These are phyloP conservation scores for Sextonia rubra DNA, from an alignment of 164 flowering plant genomes.

Conservation along the genomic window DNA sequence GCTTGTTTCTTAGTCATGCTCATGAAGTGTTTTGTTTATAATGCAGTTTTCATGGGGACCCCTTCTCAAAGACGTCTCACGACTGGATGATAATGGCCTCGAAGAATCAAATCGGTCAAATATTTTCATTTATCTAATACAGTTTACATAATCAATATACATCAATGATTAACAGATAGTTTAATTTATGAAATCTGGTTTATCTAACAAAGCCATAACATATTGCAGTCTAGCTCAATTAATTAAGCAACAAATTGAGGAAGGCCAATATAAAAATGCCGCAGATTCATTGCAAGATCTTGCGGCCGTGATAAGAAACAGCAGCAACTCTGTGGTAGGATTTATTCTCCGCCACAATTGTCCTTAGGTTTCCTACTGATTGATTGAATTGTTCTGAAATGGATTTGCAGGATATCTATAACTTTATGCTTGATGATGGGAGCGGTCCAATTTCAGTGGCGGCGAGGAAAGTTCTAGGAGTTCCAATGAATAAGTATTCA, in stretches of 20 bases:
- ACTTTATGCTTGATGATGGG: conserved; percentile 56
- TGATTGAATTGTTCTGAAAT: not conserved
- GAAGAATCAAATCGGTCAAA: conserved; percentile 51
- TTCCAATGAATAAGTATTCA: no score
- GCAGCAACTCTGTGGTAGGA: conserved; percentile 68
- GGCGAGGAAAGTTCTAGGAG: conserved; percentile 16
- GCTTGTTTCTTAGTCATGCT: no score
- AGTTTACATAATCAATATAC: no score
- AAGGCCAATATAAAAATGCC: conserved; percentile 47
- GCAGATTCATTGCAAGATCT: conserved; percentile 54
- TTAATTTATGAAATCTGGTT: not conserved
- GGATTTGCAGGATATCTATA: conserved; percentile 66
- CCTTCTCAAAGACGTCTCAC: conserved; percentile 69
- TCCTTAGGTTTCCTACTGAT: no score
- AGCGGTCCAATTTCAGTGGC: conserved; percentile 36
- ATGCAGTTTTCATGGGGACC: conserved; percentile 87
- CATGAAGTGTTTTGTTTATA: no score
- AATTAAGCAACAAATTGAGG: conserved; percentile 49
- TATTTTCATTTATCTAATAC: not conserved
- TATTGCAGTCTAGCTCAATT: conserved; percentile 46
- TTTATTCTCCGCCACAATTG: not conserved
- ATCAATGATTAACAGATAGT: not conserved
- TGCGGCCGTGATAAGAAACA: conserved; percentile 29
- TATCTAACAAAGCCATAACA: conserved; percentile 11
- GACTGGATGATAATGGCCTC: conserved; percentile 60